Evolutionary conservation across 2,329 filamentous ascomycete genomes (phyloP).

Genomic region (Pleomassaria siparia): DNA sequence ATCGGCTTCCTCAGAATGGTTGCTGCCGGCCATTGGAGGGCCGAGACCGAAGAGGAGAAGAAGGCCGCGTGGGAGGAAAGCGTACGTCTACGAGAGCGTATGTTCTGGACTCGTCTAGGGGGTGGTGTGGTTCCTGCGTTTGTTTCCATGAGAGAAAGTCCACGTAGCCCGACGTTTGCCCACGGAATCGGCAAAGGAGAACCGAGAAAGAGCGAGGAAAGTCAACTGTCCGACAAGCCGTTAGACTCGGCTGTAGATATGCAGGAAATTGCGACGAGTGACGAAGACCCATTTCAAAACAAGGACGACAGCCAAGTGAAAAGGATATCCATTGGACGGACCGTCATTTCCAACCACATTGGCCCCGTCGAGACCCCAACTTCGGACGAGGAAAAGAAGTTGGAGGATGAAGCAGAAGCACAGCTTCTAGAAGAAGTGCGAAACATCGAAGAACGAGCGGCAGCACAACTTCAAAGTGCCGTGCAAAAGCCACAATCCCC

Average conservation of each 20-base stretch:
- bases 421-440: constrained; percentile 37
- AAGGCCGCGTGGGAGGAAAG: constrained; percentile 94
- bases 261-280: constrained; percentile 21
- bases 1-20: constrained; percentile 88
- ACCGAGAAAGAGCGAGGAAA: constrained; percentile 33
- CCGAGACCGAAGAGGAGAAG: constrained; percentile 80
- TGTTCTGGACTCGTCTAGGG: constrained; percentile 95
- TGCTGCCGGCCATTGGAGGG: constrained; percentile 88
- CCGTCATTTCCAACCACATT: constrained; percentile 26
- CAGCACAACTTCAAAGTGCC: constrained; percentile 8
- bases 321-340: constrained; percentile 42
- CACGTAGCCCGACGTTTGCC: constrained; percentile 35
- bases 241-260: constrained; percentile 26
- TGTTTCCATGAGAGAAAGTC: constrained; percentile 35
- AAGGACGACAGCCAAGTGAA: constrained; percentile 29
- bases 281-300: constrained; percentile 38
- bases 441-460: constrained; percentile 23
- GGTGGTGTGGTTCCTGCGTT: constrained; percentile 80
- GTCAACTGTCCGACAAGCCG: constrained; percentile 19
- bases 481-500: neutral
- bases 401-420: constrained; percentile 37
- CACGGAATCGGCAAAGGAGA: constrained; percentile 17
- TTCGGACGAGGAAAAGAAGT: constrained; percentile 35
- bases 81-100: constrained; percentile 82
- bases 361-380: constrained; percentile 14